Percentiles rank a stretch among this genome's conserved stretches.
Evolutionary conservation across 2,329 filamentous ascomycete species (phyloP).

Genomic region (Talaromyces pinophilus): DNA sequence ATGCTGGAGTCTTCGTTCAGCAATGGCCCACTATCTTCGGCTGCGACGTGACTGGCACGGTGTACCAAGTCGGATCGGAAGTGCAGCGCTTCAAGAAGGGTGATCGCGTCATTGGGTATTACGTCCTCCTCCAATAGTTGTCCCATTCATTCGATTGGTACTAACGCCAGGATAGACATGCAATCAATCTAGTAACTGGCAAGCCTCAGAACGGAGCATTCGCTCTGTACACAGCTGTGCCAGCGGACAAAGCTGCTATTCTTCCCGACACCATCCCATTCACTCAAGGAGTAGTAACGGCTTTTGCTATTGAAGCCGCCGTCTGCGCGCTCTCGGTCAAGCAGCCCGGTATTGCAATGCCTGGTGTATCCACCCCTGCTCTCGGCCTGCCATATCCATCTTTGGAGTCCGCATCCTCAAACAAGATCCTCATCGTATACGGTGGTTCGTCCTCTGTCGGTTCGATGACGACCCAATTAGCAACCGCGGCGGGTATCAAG

Average conservation of each 20-base stretch:
- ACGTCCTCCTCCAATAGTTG: background rate
- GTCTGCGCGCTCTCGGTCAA: slow-evolving; percentile 19
- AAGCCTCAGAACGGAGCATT: slow-evolving; percentile 18
- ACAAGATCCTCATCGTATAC: slow-evolving; percentile 30
- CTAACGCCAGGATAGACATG: slow-evolving; percentile 1
- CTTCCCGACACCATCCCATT: slow-evolving; percentile 12
- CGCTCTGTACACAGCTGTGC: slow-evolving; percentile 18
- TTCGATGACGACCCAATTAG: slow-evolving; percentile 46
- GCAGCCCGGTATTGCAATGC: slow-evolving; percentile 16
- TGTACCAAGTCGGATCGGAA: slow-evolving; percentile 13
- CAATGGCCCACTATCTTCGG: slow-evolving; percentile 20
- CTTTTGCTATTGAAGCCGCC: slow-evolving; percentile 21
- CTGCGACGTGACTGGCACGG: slow-evolving; percentile 20
- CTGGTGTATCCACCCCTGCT: slow-evolving; percentile 19
- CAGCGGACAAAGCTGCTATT: slow-evolving; percentile 19
- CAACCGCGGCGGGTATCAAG: slow-evolving; percentile 40
- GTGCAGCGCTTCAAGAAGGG: slow-evolving; percentile 30
- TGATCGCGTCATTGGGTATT: slow-evolving; percentile 33
- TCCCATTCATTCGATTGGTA: background rate
- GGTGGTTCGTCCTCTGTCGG: slow-evolving; percentile 54
- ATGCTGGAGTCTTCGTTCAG: slow-evolving; percentile 17
- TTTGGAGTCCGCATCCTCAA: background rate
- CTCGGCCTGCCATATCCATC: slow-evolving; percentile 22
- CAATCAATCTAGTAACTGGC: slow-evolving; percentile 20
- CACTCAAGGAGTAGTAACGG: slow-evolving; percentile 11